Conservation (phyloP, 2,329 filamentous ascomycete genomes). For the Gremmenia infestans region DNA sequence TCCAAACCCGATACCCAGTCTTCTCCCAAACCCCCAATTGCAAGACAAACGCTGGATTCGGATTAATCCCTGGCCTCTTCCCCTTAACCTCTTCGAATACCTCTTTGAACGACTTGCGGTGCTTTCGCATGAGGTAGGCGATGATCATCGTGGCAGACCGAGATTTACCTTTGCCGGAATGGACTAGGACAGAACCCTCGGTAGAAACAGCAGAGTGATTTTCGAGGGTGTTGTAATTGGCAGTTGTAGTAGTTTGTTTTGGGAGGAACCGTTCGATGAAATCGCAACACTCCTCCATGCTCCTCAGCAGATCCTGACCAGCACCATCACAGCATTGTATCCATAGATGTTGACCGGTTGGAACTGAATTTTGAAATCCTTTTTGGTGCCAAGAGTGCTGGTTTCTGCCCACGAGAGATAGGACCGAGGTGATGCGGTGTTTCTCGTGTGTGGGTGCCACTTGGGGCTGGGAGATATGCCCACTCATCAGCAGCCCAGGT, state of each 20-base stretch:
- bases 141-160: constrained; percentile 31
- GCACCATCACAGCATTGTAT: not conserved
- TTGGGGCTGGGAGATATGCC: not conserved
- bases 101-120: constrained; percentile 6
- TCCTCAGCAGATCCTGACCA: not conserved
- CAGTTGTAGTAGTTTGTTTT: not conserved
- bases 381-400: not conserved
- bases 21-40: constrained; percentile 33
- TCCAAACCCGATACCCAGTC: constrained; percentile 29
- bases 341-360: not conserved
- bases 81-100: constrained; percentile 6
- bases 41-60: constrained; percentile 30
- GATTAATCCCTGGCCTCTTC: constrained; percentile 18
- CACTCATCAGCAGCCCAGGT: not conserved
- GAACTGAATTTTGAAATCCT: not conserved
- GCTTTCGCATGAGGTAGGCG: constrained; percentile 32
- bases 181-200: constrained; percentile 24
- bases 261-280: not conserved
- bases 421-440: not conserved
- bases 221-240: not conserved
- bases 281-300: not conserved
- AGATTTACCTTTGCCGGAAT: constrained; percentile 34
- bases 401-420: not conserved
- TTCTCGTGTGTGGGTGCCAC: not conserved
- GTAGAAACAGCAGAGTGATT: not conserved